Percentiles rank a stretch among this genome's conserved stretches.
phyloP scores from a whole-genome alignment of 2,329 filamentous ascomycete species.

The Paraphaeosphaeria minitans region DNA sequence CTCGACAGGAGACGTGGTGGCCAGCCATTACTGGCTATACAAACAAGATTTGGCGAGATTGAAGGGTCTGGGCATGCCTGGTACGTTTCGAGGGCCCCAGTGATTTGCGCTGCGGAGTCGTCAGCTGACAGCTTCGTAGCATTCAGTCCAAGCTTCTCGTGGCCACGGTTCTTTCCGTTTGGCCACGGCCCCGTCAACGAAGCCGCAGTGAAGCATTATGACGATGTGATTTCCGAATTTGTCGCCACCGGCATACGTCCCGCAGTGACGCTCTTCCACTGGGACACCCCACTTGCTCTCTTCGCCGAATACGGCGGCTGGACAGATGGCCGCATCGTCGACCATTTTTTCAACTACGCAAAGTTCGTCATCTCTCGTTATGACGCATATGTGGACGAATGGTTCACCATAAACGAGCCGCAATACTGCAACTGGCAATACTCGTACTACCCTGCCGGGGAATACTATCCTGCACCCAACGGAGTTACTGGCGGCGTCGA shows the following conservation, averaged over 20 bases:
- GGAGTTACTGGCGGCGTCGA: conserved; percentile 47
- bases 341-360: conserved; percentile 51
- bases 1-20: conserved; percentile 49
- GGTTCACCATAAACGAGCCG: conserved; percentile 51
- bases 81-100: conserved; percentile 10
- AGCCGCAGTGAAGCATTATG: conserved; percentile 45
- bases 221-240: conserved; percentile 47
- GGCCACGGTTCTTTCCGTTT: conserved; percentile 48
- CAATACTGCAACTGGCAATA: conserved; percentile 59
- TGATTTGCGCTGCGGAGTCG: background rate
- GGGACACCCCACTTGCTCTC: conserved; percentile 50
- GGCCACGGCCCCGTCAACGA: conserved; percentile 46
- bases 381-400: conserved; percentile 47
- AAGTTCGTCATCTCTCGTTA: conserved; percentile 51
- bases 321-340: conserved; percentile 47
- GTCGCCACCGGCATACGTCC: conserved; percentile 44
- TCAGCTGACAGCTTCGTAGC: conserved; percentile 16
- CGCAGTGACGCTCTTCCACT: conserved; percentile 49
- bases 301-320: conserved; percentile 51
- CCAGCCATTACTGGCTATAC: conserved; percentile 51
- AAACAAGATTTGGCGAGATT: conserved; percentile 51
- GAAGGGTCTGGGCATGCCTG: conserved; percentile 36
- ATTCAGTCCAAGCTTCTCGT: conserved; percentile 46
- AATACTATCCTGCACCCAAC: conserved; percentile 54
- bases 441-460: conserved; percentile 50